Evolutionary conservation across 1,139 yeast species (phyloP).

Genomic region (Candida sanyaensis): DNA sequence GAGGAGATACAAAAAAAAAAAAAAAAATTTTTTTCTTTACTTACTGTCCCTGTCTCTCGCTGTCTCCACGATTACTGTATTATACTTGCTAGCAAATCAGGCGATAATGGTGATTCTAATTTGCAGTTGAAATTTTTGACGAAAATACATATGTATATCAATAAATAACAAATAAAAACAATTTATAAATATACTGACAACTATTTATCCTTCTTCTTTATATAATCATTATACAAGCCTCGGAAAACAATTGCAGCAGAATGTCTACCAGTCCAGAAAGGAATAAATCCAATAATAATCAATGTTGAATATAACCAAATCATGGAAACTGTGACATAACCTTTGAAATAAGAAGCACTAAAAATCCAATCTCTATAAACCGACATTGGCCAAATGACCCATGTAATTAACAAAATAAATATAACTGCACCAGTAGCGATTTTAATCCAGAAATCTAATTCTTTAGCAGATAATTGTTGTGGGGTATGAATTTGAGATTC

Average conservation of each 20-base stretch:
- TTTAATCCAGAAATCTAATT: conserved; percentile 23
- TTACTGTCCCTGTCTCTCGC: too few species aligned
- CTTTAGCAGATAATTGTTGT: conserved; percentile 13
- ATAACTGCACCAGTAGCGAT: conserved; percentile 30
- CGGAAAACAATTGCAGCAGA: conserved; percentile 21
- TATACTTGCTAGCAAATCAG: too few species aligned
- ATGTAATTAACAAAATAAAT: conserved; percentile 30
- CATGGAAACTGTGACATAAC: conserved; percentile 40
- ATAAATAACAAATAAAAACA: too few species aligned
- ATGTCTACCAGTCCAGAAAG: conserved; percentile 38
- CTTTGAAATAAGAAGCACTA: conserved; percentile 38
- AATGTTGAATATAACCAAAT: conserved; percentile 39
- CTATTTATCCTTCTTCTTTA: conserved; percentile 7
- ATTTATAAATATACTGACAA: too few species aligned
- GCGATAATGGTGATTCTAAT: too few species aligned
- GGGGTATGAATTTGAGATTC: conserved; percentile 5
- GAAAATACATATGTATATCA: too few species aligned
- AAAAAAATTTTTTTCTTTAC: not conserved
- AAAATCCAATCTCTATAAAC: conserved; percentile 46
- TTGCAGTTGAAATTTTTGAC: too few species aligned
- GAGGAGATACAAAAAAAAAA: not conserved
- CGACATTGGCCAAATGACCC: conserved; percentile 51
- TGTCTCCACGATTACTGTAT: too few species aligned
- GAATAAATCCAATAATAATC: conserved; percentile 38
- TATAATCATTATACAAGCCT: conserved; percentile 24